Evolutionary conservation across 1,139 yeast genomes (phyloP), one percentile per base, ranked within the genome.

Genomic region (Geotrichum cucujoidarum): DNA sequence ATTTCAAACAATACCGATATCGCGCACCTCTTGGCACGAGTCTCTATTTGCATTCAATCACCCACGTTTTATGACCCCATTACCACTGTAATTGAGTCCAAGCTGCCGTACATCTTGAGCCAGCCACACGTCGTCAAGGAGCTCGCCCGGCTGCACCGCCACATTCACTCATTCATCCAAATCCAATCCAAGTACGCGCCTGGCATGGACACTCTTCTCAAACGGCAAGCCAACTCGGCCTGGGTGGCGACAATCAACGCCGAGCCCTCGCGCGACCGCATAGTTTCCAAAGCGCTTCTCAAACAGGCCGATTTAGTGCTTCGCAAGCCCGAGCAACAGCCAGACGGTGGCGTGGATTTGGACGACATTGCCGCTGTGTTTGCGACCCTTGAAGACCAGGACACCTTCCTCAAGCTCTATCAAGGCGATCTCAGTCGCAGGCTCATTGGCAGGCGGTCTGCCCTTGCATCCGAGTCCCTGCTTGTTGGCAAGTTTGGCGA

Each of bases 361-460:
- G 36, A 32, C 10, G 11, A n/a, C 8, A 13, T 32, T 24, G 25
- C 32, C 10, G 7, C 20, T 10, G 17, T 41, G n/a, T 41, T 41
- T 34, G 16, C 25, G 13, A 17, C 31, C 20, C 17, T 41, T 1
- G 45, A 41, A 21, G 37, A 22, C 17, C 21, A 41, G n/a, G 38
- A 4, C 11, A 18, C 22, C 10, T 41, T 41, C 24, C 32, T 14
- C 14, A 39, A 20, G 11, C 21, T 17, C 32, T 37, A 37, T 25
- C 40, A 37, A 17, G 32, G 32, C 13, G 40, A 37, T 17, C 40
- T 37, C 14, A 25, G 32, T 11, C 40, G 40, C 4, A 17, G 40
- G 13, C 32, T 37, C 4, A 20, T 37, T 5, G 40, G 40, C 13
- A 11, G 18, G 8, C 22, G 24, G 33, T 39, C 42, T 7, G 29